Conservation (phyloP, 2,329 filamentous ascomycete genomes). For the Alternaria arborescens region DNA sequence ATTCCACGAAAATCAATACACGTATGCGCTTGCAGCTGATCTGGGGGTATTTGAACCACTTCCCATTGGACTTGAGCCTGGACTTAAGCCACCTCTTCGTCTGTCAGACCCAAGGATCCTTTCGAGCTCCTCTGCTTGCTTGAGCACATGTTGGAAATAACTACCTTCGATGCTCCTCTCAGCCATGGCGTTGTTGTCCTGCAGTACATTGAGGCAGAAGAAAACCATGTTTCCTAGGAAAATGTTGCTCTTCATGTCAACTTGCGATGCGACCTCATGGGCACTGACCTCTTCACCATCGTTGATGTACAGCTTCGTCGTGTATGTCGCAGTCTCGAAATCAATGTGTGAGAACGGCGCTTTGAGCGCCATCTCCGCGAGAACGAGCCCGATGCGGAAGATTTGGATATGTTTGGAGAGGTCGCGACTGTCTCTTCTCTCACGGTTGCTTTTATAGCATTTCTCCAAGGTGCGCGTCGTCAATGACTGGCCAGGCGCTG, state of each 20-base stretch:
- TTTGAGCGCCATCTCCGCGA: conserved; percentile 36
- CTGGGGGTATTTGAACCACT: conserved; percentile 15
- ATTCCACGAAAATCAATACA: background rate
- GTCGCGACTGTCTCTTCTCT: conserved; percentile 18
- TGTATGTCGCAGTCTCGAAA: conserved; percentile 17
- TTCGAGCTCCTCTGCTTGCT: conserved; percentile 32
- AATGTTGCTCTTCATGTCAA: conserved; percentile 30
- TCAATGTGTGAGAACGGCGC: conserved; percentile 26
- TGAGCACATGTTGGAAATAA: conserved; percentile 34
- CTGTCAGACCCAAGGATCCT: conserved; percentile 18
- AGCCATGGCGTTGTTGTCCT: conserved; percentile 25
- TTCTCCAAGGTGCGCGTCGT: conserved; percentile 27
- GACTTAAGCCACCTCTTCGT: conserved; percentile 16
- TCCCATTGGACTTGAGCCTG: conserved; percentile 13
- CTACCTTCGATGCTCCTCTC: conserved; percentile 27
- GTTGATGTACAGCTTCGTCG: conserved; percentile 23
- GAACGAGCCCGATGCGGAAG: conserved; percentile 39
- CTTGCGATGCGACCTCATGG: conserved; percentile 32
- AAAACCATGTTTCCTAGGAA: conserved; percentile 37
- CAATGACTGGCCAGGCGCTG: conserved; percentile 20
- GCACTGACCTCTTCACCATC: conserved; percentile 28
- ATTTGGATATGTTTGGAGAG: conserved; percentile 35
- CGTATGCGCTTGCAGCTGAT: conserved; percentile 2
- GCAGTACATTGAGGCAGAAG: conserved; percentile 30
- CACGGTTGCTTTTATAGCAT: conserved; percentile 15